A percentile compares a stretch with the other conserved stretches of the same genome.
Evolutionary conservation across 208 protist species (phyloP).

Genomic region (Tritrichomonas foetus): DNA sequence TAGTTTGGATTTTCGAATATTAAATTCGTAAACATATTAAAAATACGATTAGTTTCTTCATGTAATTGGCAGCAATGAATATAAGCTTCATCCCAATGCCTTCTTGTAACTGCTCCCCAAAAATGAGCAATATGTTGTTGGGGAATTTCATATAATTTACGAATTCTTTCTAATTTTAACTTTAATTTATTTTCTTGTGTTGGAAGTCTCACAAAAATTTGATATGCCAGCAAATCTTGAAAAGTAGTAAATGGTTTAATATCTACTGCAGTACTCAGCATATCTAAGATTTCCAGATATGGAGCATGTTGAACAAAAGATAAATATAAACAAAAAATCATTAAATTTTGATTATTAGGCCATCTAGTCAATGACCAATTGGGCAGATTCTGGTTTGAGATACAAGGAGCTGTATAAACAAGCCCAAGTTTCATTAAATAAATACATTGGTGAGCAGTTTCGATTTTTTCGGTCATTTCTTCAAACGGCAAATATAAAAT

Average conservation of each 20-base stretch:
- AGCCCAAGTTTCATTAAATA: not conserved
- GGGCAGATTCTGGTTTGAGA: not conserved
- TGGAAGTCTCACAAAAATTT: not conserved
- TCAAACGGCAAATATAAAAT: not conserved
- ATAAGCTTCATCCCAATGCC: conserved; percentile 18
- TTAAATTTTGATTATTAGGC: not conserved
- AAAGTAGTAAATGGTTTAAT: not conserved
- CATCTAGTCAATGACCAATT: not conserved
- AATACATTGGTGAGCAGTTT: not conserved
- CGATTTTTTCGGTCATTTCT: not conserved
- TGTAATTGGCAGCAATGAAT: not conserved
- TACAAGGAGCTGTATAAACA: not conserved
- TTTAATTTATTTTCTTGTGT: not conserved
- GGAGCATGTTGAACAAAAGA: not conserved
- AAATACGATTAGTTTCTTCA: not conserved
- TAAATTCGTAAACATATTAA: not conserved
- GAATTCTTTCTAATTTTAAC: not conserved
- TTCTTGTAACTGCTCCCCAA: not conserved
- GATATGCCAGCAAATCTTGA: not conserved
- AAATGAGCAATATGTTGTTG: not conserved
- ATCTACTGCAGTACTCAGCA: not conserved
- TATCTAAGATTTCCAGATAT: not conserved
- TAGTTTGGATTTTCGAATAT: not conserved
- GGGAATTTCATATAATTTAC: not conserved
- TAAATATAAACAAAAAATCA: not conserved